phyloP scores from a whole-genome alignment of 2,329 filamentous ascomycete species.

The Aspergillus ochraceoroseus region DNA sequence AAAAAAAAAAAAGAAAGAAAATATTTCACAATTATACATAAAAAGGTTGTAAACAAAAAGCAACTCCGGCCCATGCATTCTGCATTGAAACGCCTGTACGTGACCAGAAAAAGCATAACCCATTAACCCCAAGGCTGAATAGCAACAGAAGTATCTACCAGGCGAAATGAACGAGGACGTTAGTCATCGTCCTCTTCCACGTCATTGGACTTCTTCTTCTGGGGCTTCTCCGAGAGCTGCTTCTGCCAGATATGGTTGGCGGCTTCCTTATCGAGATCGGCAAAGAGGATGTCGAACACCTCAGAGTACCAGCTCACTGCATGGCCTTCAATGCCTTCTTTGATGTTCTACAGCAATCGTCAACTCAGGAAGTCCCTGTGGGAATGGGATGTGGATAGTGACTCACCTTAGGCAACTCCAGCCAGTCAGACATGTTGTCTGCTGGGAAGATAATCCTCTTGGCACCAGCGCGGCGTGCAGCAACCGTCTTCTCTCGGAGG shows the following conservation, averaged over 20 bases:
- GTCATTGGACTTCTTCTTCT: constrained; percentile 37
- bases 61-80: constrained; percentile 37
- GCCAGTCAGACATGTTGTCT: constrained; percentile 95
- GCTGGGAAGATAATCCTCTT: constrained; percentile 91
- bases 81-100: constrained; percentile 32
- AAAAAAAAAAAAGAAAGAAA: constrained; percentile 10
- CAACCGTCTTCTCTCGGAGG: constrained; percentile 93
- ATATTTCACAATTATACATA: constrained; percentile 9
- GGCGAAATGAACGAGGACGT: constrained; percentile 8
- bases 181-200: constrained; percentile 28
- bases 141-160: constrained; percentile 18
- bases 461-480: constrained; percentile 83
- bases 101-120: constrained; percentile 23
- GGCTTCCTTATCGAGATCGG: constrained; percentile 65
- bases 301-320: constrained; percentile 91
- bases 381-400: constrained; percentile 6
- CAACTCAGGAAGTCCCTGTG: constrained; percentile 18
- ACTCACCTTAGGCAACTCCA: constrained; percentile 91
- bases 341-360: constrained; percentile 71
- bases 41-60: constrained; percentile 8
- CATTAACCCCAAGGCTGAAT: constrained; percentile 14
- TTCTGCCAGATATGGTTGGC: constrained; percentile 70
- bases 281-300: constrained; percentile 88
- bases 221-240: constrained; percentile 54
- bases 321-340: constrained; percentile 86